Evolutionary conservation across 306 rosid species (phyloP), one percentile per base, ranked within the genome.

Genomic region (Alnus glutinosa): DNA sequence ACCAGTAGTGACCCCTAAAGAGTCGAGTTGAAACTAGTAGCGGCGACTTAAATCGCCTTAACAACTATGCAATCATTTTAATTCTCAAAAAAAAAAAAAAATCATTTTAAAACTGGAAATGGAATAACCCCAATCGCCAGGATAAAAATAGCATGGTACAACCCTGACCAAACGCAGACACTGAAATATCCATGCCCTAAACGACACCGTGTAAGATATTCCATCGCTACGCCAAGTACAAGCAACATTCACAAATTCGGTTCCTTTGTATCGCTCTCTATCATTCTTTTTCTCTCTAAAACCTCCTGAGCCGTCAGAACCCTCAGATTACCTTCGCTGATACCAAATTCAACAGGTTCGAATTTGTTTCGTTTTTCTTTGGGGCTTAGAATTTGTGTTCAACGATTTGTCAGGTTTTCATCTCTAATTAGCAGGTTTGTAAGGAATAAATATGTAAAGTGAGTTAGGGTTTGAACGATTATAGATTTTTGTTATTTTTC

Each of bases 281-380:
- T 9, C 70, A 32, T 16, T 19, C 66, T 11, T 63, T 34, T 34
- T 11, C 16, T 62, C 1, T 0, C 3, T 1, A 16, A 16, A 54
- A 18, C 59, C 19, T 2, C 59, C 23, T 6, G 28, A 54, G 34
- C 13, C 66, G 4, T 49, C 52, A 42, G 52, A 49, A 49, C 14
- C 52, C 14, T 59, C 66, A 42, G 30, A 39, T 32, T 67, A 49
- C 32, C 51, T 42, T 42, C 12, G 4, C 51, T 18, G 72, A 39
- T 68, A 68, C 72, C 72, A 68, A 68, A 18, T 68, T 68, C 72
- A 42, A 42, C 51, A 42, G 72, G 72, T 68, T 8, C 30, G n/a
- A n/a, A 3, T 67, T 37, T 37, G 19, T 68, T 42, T 10, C 8
- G 3, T 9, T 42, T 39, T 1, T 4, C 48, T 59, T 59, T 15